Evolutionary conservation across 306 rosid genomes (phyloP).

Genomic region (Cucumis melo): DNA sequence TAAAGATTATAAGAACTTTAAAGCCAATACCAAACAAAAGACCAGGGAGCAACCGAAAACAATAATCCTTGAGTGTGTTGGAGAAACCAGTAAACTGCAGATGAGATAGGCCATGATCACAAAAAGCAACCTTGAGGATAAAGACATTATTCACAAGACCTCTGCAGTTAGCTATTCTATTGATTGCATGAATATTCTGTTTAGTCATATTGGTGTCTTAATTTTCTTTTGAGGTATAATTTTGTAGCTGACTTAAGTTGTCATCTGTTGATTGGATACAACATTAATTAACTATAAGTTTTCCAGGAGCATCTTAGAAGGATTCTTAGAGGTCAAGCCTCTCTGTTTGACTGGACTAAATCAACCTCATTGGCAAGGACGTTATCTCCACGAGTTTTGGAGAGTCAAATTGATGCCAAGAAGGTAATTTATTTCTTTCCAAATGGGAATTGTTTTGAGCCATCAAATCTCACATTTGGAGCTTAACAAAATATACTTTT

Average conservation of each 20-base stretch:
- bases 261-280: not conserved
- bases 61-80: no score
- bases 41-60: no score
- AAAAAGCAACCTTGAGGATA: no score
- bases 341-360: slow-evolving; percentile 91
- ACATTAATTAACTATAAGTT: not conserved
- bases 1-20: no score
- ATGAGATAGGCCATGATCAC: no score
- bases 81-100: no score
- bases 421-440: slow-evolving; percentile 39
- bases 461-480: not conserved
- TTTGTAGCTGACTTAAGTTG: not conserved
- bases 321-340: slow-evolving; percentile 97
- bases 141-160: not conserved
- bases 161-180: not conserved
- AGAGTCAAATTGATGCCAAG: slow-evolving; percentile 94
- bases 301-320: slow-evolving; percentile 86
- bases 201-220: not conserved
- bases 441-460: not conserved
- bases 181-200: not conserved
- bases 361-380: slow-evolving; percentile 89
- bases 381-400: slow-evolving; percentile 90
- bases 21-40: no score
- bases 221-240: not conserved
- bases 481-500: not conserved